Evolutionary conservation across 495 filamentous ascomycete genomes (phyloP).

Genomic region (Usnea hakonensis): DNA sequence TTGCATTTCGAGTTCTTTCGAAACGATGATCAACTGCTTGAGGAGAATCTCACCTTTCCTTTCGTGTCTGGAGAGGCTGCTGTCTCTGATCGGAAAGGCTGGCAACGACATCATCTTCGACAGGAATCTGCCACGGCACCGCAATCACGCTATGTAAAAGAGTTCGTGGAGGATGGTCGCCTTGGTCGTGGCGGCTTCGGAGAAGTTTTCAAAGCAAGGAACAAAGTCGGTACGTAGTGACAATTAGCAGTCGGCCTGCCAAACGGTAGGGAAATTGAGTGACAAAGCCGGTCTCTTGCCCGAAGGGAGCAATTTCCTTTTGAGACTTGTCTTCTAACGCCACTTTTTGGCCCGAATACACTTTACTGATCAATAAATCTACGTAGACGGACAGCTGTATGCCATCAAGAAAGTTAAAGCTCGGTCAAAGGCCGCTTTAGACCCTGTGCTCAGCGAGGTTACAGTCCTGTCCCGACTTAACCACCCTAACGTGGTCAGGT

Average conservation of each 20-base stretch:
- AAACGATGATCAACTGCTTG: conserved; percentile 42
- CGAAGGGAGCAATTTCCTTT: neutral
- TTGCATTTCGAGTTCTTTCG: conserved; percentile 80
- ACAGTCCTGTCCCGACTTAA: conserved; percentile 84
- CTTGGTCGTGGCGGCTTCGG: conserved; percentile 93
- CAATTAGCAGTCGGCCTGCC: no score
- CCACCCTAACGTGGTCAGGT: conserved; percentile 91
- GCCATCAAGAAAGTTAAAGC: conserved; percentile 94
- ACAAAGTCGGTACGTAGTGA: conserved; percentile 54
- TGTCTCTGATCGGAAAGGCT: conserved; percentile 21
- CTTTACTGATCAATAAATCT: neutral
- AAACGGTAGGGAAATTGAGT: neutral
- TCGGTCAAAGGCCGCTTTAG: conserved; percentile 66
- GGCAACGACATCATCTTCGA: conserved; percentile 35
- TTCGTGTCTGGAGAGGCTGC: neutral
- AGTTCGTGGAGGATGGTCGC: conserved; percentile 82
- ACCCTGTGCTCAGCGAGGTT: conserved; percentile 85
- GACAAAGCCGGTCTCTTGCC: neutral
- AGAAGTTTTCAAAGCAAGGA: conserved; percentile 92
- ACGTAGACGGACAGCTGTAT: conserved; percentile 72
- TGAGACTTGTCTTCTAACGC: neutral
- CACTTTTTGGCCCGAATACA: neutral
- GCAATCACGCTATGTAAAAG: conserved; percentile 70
- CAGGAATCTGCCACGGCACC: conserved; percentile 39
- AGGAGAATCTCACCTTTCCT: conserved; percentile 5